phyloP scores from a whole-genome alignment of 129 eudicot genomes.

The Scalesia atractyloides region DNA sequence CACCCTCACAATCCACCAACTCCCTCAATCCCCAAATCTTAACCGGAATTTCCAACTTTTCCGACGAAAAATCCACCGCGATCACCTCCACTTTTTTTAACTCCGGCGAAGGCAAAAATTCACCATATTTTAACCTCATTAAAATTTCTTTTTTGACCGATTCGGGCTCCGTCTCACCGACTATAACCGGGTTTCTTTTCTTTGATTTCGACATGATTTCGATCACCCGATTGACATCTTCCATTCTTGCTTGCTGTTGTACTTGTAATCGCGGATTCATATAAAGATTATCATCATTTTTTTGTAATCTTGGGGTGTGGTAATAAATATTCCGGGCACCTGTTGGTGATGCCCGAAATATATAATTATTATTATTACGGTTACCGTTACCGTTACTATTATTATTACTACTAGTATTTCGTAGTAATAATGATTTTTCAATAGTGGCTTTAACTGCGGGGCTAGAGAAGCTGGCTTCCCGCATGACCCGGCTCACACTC shows the following conservation, averaged over 20 bases:
- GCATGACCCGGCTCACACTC: slow-evolving; percentile 92
- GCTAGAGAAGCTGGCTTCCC: slow-evolving; percentile 93
- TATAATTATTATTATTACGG: slow-evolving; percentile 31
- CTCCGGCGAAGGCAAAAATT: slow-evolving; percentile 15
- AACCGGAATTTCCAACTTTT: slow-evolving; percentile 26
- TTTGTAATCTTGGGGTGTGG: slow-evolving; percentile 28
- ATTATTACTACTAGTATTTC: slow-evolving; percentile 21
- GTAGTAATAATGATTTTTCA: slow-evolving; percentile 47
- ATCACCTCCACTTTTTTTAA: slow-evolving; percentile 48
- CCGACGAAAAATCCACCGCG: slow-evolving; percentile 31
- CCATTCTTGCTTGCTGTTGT: slow-evolving; percentile 50
- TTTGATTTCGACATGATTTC: slow-evolving; percentile 58
- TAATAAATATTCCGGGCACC: slow-evolving; percentile 33
- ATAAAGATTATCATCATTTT: slow-evolving; percentile 39
- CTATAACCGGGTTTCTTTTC: slow-evolving; percentile 74
- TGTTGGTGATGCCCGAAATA: slow-evolving; percentile 24
- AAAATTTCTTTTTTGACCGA: slow-evolving; percentile 53
- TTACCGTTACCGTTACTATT: not conserved
- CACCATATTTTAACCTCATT: slow-evolving; percentile 53
- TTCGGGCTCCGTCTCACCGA: slow-evolving; percentile 65
- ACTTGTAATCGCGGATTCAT: slow-evolving; percentile 60
- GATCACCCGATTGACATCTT: slow-evolving; percentile 52
- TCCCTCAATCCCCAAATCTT: slow-evolving; percentile 55
- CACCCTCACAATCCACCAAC: slow-evolving; percentile 26
- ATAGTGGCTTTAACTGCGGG: slow-evolving; percentile 92